A percentile compares a stretch with the other conserved stretches of the same genome.
Evolutionary conservation across 2,329 filamentous ascomycete genomes (phyloP).

Genomic region (Cytospora piceicola): DNA sequence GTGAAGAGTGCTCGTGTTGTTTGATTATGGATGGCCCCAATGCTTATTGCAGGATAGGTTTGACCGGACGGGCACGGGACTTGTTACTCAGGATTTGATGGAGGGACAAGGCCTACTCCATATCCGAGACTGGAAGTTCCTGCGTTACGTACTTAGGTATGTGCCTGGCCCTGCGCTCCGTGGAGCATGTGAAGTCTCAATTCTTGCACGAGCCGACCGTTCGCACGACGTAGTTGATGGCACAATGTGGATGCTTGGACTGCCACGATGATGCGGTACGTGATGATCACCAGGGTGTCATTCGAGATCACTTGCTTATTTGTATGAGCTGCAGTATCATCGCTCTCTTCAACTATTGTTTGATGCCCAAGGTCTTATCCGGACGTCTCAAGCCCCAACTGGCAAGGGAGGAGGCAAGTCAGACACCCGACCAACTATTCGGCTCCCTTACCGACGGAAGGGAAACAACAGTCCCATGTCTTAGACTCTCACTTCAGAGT

Average conservation of each 20-base stretch:
- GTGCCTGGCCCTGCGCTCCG: neutral
- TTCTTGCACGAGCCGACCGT: neutral
- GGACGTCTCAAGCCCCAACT: neutral
- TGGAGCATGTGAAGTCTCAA: neutral
- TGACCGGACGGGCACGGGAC: neutral
- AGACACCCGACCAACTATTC: slow-evolving; percentile 1
- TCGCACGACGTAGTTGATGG: neutral
- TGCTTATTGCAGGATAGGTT: neutral
- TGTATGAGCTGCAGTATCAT: neutral
- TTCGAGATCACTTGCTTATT: neutral
- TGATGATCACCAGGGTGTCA: neutral
- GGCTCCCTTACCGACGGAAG: slow-evolving; percentile 3
- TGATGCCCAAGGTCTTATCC: neutral
- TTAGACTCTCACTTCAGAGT: neutral
- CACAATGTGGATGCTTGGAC: neutral
- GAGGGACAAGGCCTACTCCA: neutral
- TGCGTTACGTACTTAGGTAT: neutral
- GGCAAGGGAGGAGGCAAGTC: neutral
- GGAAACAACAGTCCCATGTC: neutral
- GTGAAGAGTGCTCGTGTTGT: neutral
- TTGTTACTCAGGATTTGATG: neutral
- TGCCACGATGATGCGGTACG: neutral
- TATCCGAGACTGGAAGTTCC: neutral
- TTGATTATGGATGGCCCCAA: neutral
- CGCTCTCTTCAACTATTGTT: neutral